These are phyloP conservation scores for Raphidocelis subcapitata DNA, from an alignment of 139 green algal genomes.

Conservation along the genomic window DNA sequence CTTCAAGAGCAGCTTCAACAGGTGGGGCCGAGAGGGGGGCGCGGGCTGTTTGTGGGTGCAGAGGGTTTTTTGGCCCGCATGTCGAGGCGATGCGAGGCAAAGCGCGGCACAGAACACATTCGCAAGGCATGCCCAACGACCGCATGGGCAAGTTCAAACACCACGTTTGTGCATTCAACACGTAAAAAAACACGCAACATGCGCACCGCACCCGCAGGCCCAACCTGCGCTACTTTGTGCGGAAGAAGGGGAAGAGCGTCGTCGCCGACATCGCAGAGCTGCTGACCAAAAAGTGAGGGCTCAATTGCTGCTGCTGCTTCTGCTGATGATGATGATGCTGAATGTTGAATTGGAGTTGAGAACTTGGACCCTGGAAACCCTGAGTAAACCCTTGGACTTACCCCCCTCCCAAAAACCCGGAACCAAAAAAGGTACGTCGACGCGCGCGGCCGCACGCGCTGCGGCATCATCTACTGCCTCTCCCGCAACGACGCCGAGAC, in stretches of 20 bases:
- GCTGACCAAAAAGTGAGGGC: constrained; percentile 3
- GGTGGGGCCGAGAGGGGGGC: constrained; percentile 79
- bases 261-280: constrained; percentile 58
- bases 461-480: constrained; percentile 97
- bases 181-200: too few relatives aligned
- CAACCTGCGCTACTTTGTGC: constrained; percentile 72
- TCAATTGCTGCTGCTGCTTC: not conserved
- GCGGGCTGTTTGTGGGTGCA: not conserved
- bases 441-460: constrained; percentile 36
- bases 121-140: too few relatives aligned
- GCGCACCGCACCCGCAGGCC: not conserved
- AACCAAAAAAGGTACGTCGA: not conserved
- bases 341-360: too few relatives aligned
- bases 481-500: constrained; percentile 76
- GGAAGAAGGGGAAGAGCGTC: constrained; percentile 60
- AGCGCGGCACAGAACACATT: too few relatives aligned
- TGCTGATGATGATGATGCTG: not conserved
- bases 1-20: constrained; percentile 93
- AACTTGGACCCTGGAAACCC: too few relatives aligned
- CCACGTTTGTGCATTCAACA: not conserved
- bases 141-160: too few relatives aligned
- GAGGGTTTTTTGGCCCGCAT: not conserved
- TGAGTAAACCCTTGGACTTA: too few relatives aligned
- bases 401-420: not conserved
- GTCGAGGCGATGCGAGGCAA: not conserved